Conservation (phyloP, 352 stramenopile genomes). For the Globisporangium parvum region DNA sequence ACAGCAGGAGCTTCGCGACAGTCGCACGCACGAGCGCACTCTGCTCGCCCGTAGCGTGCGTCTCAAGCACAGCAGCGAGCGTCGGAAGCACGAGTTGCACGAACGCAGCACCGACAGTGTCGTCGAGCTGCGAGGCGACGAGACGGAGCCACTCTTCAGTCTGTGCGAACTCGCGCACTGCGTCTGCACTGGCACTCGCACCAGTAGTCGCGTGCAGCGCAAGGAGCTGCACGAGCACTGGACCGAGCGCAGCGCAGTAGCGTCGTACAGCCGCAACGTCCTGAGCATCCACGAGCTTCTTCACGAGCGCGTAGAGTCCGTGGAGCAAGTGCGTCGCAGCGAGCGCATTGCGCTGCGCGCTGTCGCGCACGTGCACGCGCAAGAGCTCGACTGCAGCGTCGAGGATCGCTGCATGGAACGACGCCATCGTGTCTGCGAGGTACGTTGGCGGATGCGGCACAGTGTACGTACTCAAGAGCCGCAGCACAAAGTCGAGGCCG, state of each 20-base stretch:
- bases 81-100: slow-evolving; percentile 56
- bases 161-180: slow-evolving; percentile 32
- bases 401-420: slow-evolving; percentile 36
- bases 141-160: slow-evolving; percentile 43
- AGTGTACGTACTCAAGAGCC: slow-evolving; percentile 31
- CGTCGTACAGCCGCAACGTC: slow-evolving; percentile 29
- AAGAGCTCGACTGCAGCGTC: slow-evolving; percentile 18
- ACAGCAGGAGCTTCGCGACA: slow-evolving; percentile 36
- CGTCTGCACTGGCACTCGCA: neutral
- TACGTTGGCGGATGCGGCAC: slow-evolving; percentile 26
- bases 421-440: slow-evolving; percentile 19
- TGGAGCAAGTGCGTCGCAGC: slow-evolving; percentile 24
- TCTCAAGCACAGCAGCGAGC: slow-evolving; percentile 31
- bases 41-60: slow-evolving; percentile 17
- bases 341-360: slow-evolving; percentile 15
- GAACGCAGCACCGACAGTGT: slow-evolving; percentile 36
- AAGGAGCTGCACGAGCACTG: slow-evolving; percentile 27
- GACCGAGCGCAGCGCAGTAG: slow-evolving; percentile 40
- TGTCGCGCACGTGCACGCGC: slow-evolving; percentile 11
- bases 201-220: slow-evolving; percentile 11
- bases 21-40: slow-evolving; percentile 7
- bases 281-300: slow-evolving; percentile 38
- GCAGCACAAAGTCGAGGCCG: slow-evolving; percentile 28
- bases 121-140: slow-evolving; percentile 39
- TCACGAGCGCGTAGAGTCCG: slow-evolving; percentile 26